These are phyloP conservation scores for Fonsecaea nubica DNA, from an alignment of 2,329 filamentous ascomycete species.

Conservation along the genomic window DNA sequence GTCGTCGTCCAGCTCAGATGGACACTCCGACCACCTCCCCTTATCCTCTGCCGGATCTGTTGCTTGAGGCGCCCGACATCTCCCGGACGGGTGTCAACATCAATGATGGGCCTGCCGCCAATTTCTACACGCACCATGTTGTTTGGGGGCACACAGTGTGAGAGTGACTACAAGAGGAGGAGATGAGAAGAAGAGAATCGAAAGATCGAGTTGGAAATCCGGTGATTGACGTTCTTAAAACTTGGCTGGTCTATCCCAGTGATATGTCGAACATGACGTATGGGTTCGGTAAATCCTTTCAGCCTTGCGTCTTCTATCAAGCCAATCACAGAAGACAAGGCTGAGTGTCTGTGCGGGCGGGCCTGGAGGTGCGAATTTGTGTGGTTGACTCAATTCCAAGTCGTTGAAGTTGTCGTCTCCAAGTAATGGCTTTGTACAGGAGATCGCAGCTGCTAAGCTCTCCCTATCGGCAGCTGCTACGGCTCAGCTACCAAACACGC, in stretches of 20 bases:
- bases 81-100: conserved; percentile 30
- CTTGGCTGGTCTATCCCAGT: not conserved
- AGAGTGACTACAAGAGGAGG: not conserved
- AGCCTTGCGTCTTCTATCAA: not conserved
- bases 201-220: not conserved
- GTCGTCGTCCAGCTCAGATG: conserved; percentile 34
- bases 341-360: not conserved
- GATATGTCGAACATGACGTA: conserved; percentile 13
- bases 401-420: not conserved
- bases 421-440: conserved; percentile 14
- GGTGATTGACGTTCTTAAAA: conserved; percentile 12
- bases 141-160: not conserved
- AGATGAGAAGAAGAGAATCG: not conserved
- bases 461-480: not conserved
- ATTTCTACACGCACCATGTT: conserved; percentile 34
- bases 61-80: conserved; percentile 25
- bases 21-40: conserved; percentile 21
- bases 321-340: conserved; percentile 17
- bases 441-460: not conserved
- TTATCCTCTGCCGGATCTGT: conserved; percentile 22
- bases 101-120: conserved; percentile 35
- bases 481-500: conserved; percentile 6
- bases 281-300: not conserved
- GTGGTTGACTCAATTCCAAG: not conserved
- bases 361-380: not conserved